Conservation (phyloP, 2,329 filamentous ascomycete genomes). For the Colletotrichum magnum region DNA sequence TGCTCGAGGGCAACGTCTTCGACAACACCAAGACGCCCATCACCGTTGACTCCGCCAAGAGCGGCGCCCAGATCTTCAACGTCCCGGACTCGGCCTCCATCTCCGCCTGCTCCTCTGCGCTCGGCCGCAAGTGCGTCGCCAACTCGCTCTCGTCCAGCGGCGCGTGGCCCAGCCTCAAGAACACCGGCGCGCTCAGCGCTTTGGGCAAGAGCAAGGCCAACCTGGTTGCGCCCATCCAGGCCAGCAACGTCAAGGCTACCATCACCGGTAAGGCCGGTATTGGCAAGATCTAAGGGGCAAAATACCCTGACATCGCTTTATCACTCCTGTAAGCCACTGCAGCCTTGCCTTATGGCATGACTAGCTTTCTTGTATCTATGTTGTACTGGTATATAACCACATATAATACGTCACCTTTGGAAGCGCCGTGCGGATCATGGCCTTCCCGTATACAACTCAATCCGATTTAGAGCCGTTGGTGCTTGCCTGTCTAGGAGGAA, state of each 20-base stretch:
- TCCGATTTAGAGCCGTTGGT: too few relatives aligned
- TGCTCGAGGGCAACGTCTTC: slow-evolving; percentile 63
- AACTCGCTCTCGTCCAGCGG: slow-evolving; percentile 49
- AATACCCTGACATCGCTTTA: neutral
- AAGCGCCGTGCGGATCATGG: too few relatives aligned
- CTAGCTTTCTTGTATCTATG: too few relatives aligned
- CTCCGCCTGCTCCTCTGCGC: slow-evolving; percentile 40
- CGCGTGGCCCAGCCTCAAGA: slow-evolving; percentile 37
- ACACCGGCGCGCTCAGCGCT: slow-evolving; percentile 12
- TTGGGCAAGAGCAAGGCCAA: slow-evolving; percentile 41
- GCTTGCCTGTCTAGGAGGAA: too few relatives aligned
- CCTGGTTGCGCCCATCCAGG: slow-evolving; percentile 25
- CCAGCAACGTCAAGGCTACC: slow-evolving; percentile 13
- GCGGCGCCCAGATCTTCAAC: slow-evolving; percentile 45
- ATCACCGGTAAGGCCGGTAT: neutral
- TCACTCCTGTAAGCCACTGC: neutral
- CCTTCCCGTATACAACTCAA: too few relatives aligned
- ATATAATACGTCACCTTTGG: too few relatives aligned
- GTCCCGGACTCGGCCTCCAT: slow-evolving; percentile 40
- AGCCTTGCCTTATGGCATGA: neutral
- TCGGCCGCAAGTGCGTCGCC: slow-evolving; percentile 48
- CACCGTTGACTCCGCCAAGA: slow-evolving; percentile 47
- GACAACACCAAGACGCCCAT: slow-evolving; percentile 55
- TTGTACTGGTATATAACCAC: too few relatives aligned
- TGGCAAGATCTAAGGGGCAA: slow-evolving; percentile 8